These are phyloP conservation scores for Leishmania aethiopica DNA, from an alignment of 208 protist genomes.

Conservation along the genomic window DNA sequence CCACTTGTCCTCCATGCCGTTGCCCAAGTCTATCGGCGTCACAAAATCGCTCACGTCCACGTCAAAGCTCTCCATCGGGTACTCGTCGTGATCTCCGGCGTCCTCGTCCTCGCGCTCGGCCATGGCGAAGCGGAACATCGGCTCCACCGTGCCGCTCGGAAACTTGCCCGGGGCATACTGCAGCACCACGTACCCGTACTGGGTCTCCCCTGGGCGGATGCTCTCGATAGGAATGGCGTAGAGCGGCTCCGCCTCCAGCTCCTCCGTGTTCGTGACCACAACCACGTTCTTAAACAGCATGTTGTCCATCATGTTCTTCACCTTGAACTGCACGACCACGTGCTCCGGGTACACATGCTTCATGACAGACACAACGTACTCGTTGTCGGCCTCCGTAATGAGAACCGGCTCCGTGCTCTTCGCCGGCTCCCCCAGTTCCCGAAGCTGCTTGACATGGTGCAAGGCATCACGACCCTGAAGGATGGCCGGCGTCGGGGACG, in stretches of 20 bases:
- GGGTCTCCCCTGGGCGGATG: conserved; percentile 57
- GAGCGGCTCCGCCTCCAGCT: conserved; percentile 81
- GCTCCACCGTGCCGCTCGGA: conserved; percentile 68
- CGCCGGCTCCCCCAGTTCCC: conserved; percentile 72
- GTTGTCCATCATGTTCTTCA: conserved; percentile 95
- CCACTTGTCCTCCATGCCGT: conserved; percentile 43
- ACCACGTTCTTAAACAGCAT: conserved; percentile 87
- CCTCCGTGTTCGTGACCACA: conserved; percentile 77
- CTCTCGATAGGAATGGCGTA: conserved; percentile 77
- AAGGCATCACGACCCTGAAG: conserved; percentile 74
- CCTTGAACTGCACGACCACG: conserved; percentile 95
- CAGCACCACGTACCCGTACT: conserved; percentile 80
- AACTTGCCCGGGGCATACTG: conserved; percentile 63
- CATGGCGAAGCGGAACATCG: conserved; percentile 77
- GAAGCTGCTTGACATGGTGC: conserved; percentile 64
- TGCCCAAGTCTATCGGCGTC: conserved; percentile 54
- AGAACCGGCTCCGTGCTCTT: conserved; percentile 63
- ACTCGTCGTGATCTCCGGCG: conserved; percentile 70
- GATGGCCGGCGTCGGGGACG: conserved; percentile 26
- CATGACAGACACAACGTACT: conserved; percentile 97
- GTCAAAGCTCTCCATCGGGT: conserved; percentile 84
- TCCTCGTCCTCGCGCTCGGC: conserved; percentile 40
- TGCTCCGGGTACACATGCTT: conserved; percentile 94
- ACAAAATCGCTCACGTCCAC: conserved; percentile 89
- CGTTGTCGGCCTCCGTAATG: conserved; percentile 96